These are phyloP conservation scores for Chaetomium cochliodes DNA, from an alignment of 495 filamentous ascomycete genomes.

Conservation along the genomic window DNA sequence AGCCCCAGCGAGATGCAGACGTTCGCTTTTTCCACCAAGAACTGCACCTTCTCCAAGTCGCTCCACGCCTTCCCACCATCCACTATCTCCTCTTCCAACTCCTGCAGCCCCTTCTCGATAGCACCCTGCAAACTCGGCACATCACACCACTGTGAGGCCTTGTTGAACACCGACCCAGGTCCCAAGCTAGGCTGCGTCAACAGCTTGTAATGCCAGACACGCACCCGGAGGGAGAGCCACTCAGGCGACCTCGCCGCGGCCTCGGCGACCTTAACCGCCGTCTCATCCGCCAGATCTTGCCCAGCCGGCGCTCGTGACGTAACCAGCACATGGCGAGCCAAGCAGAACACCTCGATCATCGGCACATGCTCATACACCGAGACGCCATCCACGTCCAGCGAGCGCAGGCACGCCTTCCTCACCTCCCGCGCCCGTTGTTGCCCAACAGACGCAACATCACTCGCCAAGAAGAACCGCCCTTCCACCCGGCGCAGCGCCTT, in stretches of 20 bases:
- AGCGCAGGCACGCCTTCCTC: constrained; percentile 51
- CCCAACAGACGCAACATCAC: neutral
- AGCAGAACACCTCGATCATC: constrained; percentile 72
- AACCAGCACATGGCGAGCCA: constrained; percentile 69
- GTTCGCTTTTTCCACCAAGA: constrained; percentile 75
- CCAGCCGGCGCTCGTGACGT: constrained; percentile 1
- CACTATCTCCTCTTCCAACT: constrained; percentile 47
- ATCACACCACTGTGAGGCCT: constrained; percentile 49
- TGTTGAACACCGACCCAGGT: constrained; percentile 46
- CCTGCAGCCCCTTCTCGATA: constrained; percentile 50
- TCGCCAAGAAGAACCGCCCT: constrained; percentile 13
- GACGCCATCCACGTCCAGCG: constrained; percentile 79
- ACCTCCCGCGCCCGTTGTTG: neutral
- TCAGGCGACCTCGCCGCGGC: constrained; percentile 32
- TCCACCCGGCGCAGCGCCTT: constrained; percentile 26
- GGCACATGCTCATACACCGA: constrained; percentile 82
- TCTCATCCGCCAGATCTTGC: constrained; percentile 13
- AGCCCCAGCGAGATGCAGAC: constrained; percentile 83
- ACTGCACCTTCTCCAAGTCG: constrained; percentile 55
- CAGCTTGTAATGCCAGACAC: constrained; percentile 85
- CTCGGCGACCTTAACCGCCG: neutral
- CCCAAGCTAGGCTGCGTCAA: constrained; percentile 70
- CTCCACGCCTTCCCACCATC: constrained; percentile 26
- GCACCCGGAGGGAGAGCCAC: constrained; percentile 64
- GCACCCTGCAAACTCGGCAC: constrained; percentile 48